Percentiles rank a stretch among this genome's conserved stretches.
phyloP scores from a whole-genome alignment of 2,329 filamentous ascomycete species.

The Colletotrichum godetiae region DNA sequence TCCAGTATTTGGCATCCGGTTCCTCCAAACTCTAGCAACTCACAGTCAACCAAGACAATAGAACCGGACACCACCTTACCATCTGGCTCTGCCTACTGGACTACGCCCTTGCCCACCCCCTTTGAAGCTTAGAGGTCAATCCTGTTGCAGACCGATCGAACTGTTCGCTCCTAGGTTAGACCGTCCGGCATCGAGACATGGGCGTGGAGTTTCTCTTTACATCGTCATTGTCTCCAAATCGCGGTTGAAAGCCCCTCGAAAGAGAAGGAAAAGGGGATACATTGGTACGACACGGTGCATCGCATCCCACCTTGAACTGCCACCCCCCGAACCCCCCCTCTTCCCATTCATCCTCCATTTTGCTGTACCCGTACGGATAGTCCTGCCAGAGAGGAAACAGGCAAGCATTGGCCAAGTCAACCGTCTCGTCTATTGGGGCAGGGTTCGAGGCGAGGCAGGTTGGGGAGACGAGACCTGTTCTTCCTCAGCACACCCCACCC shows the following conservation, averaged over 20 bases:
- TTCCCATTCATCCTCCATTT: neutral
- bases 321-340: neutral
- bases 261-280: neutral
- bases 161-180: slow-evolving; percentile 7
- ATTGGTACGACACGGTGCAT: neutral
- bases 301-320: neutral
- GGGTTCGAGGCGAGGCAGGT: neutral
- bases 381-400: neutral
- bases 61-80: neutral
- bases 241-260: neutral
- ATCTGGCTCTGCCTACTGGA: neutral
- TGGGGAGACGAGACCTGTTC: neutral
- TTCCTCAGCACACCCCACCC: neutral
- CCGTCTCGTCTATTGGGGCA: neutral
- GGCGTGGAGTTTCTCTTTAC: slow-evolving; percentile 1
- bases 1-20: slow-evolving; percentile 22
- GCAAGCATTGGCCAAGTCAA: neutral
- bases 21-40: neutral
- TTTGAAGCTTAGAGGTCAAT: neutral
- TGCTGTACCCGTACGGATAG: neutral
- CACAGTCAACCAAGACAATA: neutral
- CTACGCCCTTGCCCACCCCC: neutral
- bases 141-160: neutral
- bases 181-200: slow-evolving; percentile 6
- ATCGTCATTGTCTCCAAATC: slow-evolving; percentile 8